These are phyloP conservation scores for Ceratocystis huliohia DNA, from an alignment of 2,329 filamentous ascomycete species.

Conservation along the genomic window DNA sequence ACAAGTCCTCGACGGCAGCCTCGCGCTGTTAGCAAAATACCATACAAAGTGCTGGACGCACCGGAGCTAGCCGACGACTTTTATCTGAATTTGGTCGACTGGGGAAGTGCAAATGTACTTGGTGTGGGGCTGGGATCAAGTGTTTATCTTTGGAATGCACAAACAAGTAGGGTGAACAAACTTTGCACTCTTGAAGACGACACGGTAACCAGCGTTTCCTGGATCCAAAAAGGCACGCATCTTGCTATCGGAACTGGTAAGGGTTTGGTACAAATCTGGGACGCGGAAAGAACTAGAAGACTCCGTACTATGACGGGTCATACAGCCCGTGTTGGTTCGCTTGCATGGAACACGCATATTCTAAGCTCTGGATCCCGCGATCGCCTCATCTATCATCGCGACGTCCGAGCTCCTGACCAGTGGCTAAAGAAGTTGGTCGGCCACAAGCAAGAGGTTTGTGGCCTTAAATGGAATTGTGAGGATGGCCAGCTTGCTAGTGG, in stretches of 20 bases:
- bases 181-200: slow-evolving; percentile 88
- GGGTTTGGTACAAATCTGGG: slow-evolving; percentile 94
- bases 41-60: slow-evolving; percentile 93
- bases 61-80: slow-evolving; percentile 95
- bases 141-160: slow-evolving; percentile 97
- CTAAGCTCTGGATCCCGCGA: slow-evolving; percentile 90
- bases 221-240: slow-evolving; percentile 96
- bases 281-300: slow-evolving; percentile 73
- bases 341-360: slow-evolving; percentile 98
- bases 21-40: slow-evolving; percentile 84
- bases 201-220: slow-evolving; percentile 89
- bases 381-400: slow-evolving; percentile 85
- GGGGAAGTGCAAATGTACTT: slow-evolving; percentile 88
- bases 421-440: slow-evolving; percentile 77
- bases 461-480: slow-evolving; percentile 91
- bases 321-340: slow-evolving; percentile 77
- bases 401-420: slow-evolving; percentile 85
- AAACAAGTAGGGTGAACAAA: slow-evolving; percentile 81
- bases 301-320: slow-evolving; percentile 95
- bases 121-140: slow-evolving; percentile 85
- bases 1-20: slow-evolving; percentile 81
- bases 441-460: slow-evolving; percentile 97
- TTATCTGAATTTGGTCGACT: slow-evolving; percentile 93
- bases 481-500: slow-evolving; percentile 90
- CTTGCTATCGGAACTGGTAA: slow-evolving; percentile 90